Base-by-base conservation (phyloP, 2,329 filamentous ascomycete genomes). In the Curvularia sp. region DNA sequence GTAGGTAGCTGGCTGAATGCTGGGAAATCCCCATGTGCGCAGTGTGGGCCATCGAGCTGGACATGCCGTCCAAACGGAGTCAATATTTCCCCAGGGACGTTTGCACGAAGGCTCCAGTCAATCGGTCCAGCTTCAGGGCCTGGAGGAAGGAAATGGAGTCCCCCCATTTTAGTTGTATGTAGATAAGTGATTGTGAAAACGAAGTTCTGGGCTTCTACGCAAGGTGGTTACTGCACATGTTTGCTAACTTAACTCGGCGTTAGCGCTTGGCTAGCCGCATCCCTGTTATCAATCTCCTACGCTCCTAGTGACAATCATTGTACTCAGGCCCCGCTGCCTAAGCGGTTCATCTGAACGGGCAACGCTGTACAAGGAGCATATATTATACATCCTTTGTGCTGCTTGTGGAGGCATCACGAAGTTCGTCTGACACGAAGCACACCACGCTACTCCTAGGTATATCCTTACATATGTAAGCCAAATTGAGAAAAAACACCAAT, bases 291-390 rank as follows among this genome's bases (percentile, higher is more conserved):
- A 31, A 31, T 3, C 10, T 31, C 8, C 30, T 31, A 31, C 7
- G 1, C 30, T 31, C 2, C 30, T 31, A 31, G 30, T 1, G 13
- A n/a, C 33, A 35, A 35, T 9, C 7, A 15, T 8, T 18, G n/a
- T 31, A 41, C 47, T 12, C 47, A 51, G 18, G 20, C 58, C 22
- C 47, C 41, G 12, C 18, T 55, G 18, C 50, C 49, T 18, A 22
- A 12, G 51, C 43, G 55, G 55, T 48, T 47, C 55, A 5, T 18
- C 44, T 26, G 51, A 35, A 44, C 52, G 55, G 47, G 58, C 47
- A n/a, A 47, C 55, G 26, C 43, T 55, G 7, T 58, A 50, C 42
- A 61, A 61, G 30, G 55, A 61, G 18, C 58, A 61, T 51, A 61
- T 42, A 48, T 58, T 61, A 2, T 55, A 61, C 5, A 26, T 61